These are phyloP conservation scores for Raffaelea arxii DNA, from an alignment of 2,329 filamentous ascomycete genomes.

Conservation along the genomic window DNA sequence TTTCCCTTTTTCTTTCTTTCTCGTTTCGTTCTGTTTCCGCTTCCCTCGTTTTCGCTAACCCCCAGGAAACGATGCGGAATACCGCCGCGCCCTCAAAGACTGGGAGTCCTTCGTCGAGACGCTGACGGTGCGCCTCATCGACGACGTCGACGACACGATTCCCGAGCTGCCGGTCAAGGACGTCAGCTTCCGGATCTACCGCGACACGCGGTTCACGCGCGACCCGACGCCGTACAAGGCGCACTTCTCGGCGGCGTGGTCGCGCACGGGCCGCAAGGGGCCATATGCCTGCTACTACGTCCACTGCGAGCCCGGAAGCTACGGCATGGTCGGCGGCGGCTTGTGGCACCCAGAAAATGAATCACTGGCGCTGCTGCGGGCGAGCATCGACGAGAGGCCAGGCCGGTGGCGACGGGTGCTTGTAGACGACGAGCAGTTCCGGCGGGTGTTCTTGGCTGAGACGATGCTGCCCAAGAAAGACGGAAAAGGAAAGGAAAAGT, in stretches of 20 bases:
- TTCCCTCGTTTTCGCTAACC: background rate
- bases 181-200: slow-evolving; percentile 77
- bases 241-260: slow-evolving; percentile 80
- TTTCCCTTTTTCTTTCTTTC: background rate
- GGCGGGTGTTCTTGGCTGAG: slow-evolving; percentile 57
- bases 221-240: slow-evolving; percentile 81
- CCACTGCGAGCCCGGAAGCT: slow-evolving; percentile 59
- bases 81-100: slow-evolving; percentile 66
- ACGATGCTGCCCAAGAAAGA: slow-evolving; percentile 14
- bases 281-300: slow-evolving; percentile 85
- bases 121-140: slow-evolving; percentile 57
- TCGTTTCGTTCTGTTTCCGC: background rate
- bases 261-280: slow-evolving; percentile 76
- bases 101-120: slow-evolving; percentile 70
- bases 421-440: slow-evolving; percentile 48
- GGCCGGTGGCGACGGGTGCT: slow-evolving; percentile 60
- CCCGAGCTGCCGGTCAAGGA: slow-evolving; percentile 82
- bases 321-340: slow-evolving; percentile 69
- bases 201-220: slow-evolving; percentile 76
- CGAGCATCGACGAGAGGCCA: slow-evolving; percentile 66
- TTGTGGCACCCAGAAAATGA: slow-evolving; percentile 68
- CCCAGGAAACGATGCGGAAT: slow-evolving; percentile 69
- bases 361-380: slow-evolving; percentile 57
- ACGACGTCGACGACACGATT: slow-evolving; percentile 65
- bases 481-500: background rate